Percentiles rank a stretch among this genome's conserved stretches.
Evolutionary conservation across 768 basidiomycete species (phyloP).

Genomic region (Boletus barrowsii): DNA sequence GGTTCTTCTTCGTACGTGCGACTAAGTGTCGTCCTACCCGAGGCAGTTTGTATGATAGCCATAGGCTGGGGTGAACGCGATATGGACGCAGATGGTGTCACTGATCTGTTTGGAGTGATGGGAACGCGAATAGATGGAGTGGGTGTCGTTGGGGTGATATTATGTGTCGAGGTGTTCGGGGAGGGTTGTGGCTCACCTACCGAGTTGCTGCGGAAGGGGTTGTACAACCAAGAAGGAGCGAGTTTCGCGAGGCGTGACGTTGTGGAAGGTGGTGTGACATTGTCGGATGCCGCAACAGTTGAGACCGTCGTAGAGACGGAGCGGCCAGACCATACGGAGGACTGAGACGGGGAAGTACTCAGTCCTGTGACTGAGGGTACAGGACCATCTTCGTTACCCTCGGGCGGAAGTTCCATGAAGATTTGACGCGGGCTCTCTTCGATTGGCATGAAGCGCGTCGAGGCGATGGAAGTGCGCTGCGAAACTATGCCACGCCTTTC

Average conservation of each 20-base stretch:
- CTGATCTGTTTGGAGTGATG: slow-evolving; percentile 28
- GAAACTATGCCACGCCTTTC: slow-evolving; percentile 41
- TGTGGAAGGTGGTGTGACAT: slow-evolving; percentile 24
- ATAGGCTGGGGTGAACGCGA: slow-evolving; percentile 42
- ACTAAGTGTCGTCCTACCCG: slow-evolving; percentile 44
- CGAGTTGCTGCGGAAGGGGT: slow-evolving; percentile 60
- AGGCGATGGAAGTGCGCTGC: slow-evolving; percentile 49
- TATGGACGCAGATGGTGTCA: slow-evolving; percentile 29
- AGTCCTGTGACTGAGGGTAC: slow-evolving; percentile 36
- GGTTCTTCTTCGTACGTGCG: slow-evolving; percentile 62
- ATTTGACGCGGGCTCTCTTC: slow-evolving; percentile 65
- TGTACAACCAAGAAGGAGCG: slow-evolving; percentile 76
- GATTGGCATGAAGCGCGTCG: slow-evolving; percentile 55
- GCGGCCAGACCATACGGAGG: slow-evolving; percentile 53
- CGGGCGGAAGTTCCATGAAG: slow-evolving; percentile 49
- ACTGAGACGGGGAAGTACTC: slow-evolving; percentile 66
- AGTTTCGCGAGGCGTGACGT: slow-evolving; percentile 52
- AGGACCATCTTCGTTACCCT: slow-evolving; percentile 31
- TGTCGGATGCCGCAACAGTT: slow-evolving; percentile 15
- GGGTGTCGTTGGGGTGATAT: slow-evolving; percentile 21
- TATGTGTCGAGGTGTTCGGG: slow-evolving; percentile 46
- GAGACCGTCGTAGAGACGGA: slow-evolving; percentile 45
- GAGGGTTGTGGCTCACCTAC: slow-evolving; percentile 53
- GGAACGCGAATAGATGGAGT: slow-evolving; percentile 30
- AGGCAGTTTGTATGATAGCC: slow-evolving; percentile 37